Evolutionary conservation across 257 asterid genomes (phyloP), one percentile per base, ranked within the genome.

Genomic region (Fraxinus anomala): DNA sequence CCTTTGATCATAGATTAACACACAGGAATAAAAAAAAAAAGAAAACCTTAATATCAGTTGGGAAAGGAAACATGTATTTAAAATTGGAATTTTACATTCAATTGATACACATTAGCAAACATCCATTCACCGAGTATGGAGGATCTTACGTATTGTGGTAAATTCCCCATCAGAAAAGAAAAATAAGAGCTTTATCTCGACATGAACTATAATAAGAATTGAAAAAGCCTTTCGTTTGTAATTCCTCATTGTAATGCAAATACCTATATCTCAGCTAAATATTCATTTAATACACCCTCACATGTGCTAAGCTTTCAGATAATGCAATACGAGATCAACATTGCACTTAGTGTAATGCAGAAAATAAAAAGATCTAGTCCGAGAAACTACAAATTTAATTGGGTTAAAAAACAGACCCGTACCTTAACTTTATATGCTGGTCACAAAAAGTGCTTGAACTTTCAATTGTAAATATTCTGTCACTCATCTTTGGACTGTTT

Each of bases 1-100:
- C 82, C 97, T 88, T 85, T 47, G 74, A 73, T 79, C 81, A 77
- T 73, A 65, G 51, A 72, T 70, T 72, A 66, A 72, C 34, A 72
- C 49, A 70, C 71, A 10, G 14, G 34, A 73, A 77, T 76, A 7
- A 54, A 54, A 54, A 54, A 3, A 30, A 26, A 26, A 26, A 26
- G 3, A 6, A 54, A 54, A 19, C 12, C 26, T n/a, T 5, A 54
- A 26, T 26, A 61, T 61, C 16, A 9, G 17, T 26, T 26, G 34
- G 54, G 37, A 42, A 11, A 42, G 17, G 17, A 42, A 42, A 42
- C 51, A 12, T 42, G 17, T 3, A 42, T 12, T 11, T 42, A 42
- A 42, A 42, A 42, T 42, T 12, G 51, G 51, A 12, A 12, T 42
- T 42, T 11, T 42, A 42, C 17, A 42, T 42, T 42, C 51, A 12